Conservation (phyloP, 371 early-diverging fungal genomes). For the Rhizopus delemar region DNA sequence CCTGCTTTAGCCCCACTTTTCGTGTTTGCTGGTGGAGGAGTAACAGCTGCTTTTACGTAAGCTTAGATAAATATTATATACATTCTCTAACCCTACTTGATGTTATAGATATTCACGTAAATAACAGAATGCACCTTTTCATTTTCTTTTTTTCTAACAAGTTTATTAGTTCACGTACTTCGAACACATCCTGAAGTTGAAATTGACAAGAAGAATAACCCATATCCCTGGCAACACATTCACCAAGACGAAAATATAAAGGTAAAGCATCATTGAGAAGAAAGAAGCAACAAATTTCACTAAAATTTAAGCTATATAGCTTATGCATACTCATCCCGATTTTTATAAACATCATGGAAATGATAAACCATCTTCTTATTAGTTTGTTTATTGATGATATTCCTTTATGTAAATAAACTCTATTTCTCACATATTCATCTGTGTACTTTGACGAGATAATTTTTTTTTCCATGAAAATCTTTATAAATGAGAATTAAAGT, state of each 20-base stretch:
- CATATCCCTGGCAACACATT: slow-evolving; percentile 47
- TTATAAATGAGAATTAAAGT: too few species aligned
- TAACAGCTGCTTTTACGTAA: slow-evolving; percentile 48
- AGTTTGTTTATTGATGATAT: neutral
- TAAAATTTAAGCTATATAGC: slow-evolving; percentile 6
- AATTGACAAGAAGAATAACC: slow-evolving; percentile 50
- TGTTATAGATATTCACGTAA: too few species aligned
- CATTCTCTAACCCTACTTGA: too few species aligned
- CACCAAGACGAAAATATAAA: slow-evolving; percentile 51
- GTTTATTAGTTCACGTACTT: slow-evolving; percentile 39
- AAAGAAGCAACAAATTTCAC: too few species aligned
- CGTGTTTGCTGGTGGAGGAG: slow-evolving; percentile 46
- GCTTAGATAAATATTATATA: neutral
- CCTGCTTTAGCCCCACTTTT: slow-evolving; percentile 49
- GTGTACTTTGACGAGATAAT: too few species aligned
- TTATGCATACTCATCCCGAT: slow-evolving; percentile 30
- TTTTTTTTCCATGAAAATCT: too few species aligned
- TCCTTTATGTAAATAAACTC: too few species aligned
- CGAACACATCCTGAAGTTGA: slow-evolving; percentile 51
- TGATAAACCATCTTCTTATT: slow-evolving; percentile 22
- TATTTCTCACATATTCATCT: too few species aligned
- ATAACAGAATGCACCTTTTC: too few species aligned
- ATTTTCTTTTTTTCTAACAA: slow-evolving; percentile 1
- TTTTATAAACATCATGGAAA: slow-evolving; percentile 29
- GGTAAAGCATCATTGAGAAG: slow-evolving; percentile 18